phyloP scores from a whole-genome alignment of 768 basidiomycete genomes.

The Tremella yokohamensis region DNA sequence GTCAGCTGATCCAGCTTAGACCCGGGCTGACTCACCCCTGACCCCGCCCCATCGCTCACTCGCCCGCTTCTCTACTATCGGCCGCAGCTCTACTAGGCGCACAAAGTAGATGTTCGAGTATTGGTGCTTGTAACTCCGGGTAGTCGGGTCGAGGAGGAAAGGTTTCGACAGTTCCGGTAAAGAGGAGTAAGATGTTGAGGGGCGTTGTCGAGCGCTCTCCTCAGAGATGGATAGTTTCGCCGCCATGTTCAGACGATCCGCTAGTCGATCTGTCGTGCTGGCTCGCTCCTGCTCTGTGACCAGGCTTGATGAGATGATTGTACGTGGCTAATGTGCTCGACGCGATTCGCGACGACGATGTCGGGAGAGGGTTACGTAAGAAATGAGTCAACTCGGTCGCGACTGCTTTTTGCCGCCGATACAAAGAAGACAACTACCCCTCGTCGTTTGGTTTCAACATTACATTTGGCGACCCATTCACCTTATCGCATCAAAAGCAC shows the following conservation, averaged over 20 bases:
- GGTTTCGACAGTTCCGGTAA: constrained; percentile 42
- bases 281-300: too few relatives aligned
- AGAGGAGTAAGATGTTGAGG: constrained; percentile 31
- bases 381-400: not conserved
- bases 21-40: constrained; percentile 41
- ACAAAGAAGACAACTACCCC: too few relatives aligned
- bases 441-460: not conserved
- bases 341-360: not conserved
- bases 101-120: constrained; percentile 72
- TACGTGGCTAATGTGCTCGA: too few relatives aligned
- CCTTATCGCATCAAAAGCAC: constrained; percentile 3
- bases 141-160: constrained; percentile 41
- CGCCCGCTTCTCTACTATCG: constrained; percentile 58
- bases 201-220: constrained; percentile 10
- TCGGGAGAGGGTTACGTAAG: too few relatives aligned
- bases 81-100: constrained; percentile 57
- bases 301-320: too few relatives aligned
- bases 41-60: constrained; percentile 57
- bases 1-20: constrained; percentile 2
- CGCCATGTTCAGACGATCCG: not conserved
- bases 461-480: too few relatives aligned
- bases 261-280: too few relatives aligned
- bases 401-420: constrained; percentile 6
- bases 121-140: constrained; percentile 61
- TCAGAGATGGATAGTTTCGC: constrained; percentile 16